These are phyloP conservation scores for Priceomyces carsonii DNA, from an alignment of 805 yeast genomes.

Conservation along the genomic window DNA sequence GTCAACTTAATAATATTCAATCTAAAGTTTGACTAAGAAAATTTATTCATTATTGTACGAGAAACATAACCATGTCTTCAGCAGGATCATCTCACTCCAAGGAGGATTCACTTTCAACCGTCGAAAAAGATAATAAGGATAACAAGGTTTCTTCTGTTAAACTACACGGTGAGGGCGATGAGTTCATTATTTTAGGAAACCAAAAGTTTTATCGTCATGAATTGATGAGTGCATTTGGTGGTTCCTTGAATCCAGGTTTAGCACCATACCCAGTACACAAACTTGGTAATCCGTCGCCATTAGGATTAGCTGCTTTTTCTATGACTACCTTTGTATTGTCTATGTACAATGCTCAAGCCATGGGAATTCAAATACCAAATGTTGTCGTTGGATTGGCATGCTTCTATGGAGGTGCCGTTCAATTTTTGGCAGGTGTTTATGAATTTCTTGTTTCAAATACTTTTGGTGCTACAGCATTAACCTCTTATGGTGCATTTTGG, in stretches of 20 bases:
- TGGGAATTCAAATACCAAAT: constrained; percentile 52
- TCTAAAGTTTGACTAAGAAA: too few relatives aligned
- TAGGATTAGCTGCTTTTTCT: constrained; percentile 66
- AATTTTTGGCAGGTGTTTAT: constrained; percentile 68
- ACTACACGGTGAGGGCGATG: constrained; percentile 39
- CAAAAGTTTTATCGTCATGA: constrained; percentile 37
- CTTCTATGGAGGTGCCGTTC: constrained; percentile 66
- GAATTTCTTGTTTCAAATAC: constrained; percentile 65
- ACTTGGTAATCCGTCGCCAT: constrained; percentile 68
- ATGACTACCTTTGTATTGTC: constrained; percentile 64
- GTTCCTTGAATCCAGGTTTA: constrained; percentile 38
- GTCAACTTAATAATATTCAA: too few relatives aligned
- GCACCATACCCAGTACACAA: constrained; percentile 50
- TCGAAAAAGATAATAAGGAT: too few relatives aligned
- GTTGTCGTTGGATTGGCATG: constrained; percentile 60
- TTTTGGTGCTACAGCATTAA: constrained; percentile 68
- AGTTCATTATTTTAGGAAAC: constrained; percentile 35
- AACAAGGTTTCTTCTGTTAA: too few relatives aligned
- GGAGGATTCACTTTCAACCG: too few relatives aligned
- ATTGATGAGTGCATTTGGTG: constrained; percentile 42
- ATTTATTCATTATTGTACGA: too few relatives aligned
- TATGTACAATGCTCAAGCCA: constrained; percentile 56
- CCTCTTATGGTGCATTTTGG: constrained; percentile 51
- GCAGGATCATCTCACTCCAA: too few relatives aligned
- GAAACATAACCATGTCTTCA: too few relatives aligned